Base-by-base conservation (phyloP, 2,329 filamentous ascomycete species). In the Diaporthe sp. region DNA sequence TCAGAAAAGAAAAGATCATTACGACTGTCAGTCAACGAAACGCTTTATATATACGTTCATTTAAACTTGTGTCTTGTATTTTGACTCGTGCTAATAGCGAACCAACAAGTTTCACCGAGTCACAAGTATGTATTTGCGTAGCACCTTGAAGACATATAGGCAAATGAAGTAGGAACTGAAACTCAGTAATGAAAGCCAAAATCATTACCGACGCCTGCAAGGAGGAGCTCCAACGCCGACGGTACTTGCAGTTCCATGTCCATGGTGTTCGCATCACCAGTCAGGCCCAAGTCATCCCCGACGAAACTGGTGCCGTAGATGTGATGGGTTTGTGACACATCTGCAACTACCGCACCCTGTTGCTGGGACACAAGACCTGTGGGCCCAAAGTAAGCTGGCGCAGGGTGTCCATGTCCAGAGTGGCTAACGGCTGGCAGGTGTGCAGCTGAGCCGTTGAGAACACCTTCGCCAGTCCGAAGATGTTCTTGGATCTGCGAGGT, bases 131-230 rank as follows among this genome's bases (percentile, higher is more conserved):
- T 42, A 25, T 50, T 25, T 25, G 47, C 47, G 47, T 22, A n/a
- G n/a, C n/a, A 13, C 17, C 4, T 54, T 30, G 50, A 54, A 28
- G 12, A 17, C 12, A 17, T 54, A 6, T 54, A 3, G 25, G 17
- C 25, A 28, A 30, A 19, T 28, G 12, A 28, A 25, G 6, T 40
- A 19, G 7, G 35, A 4, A 10, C 7, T 22, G n/a, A 30, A 17
- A 19, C 38, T 28, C 35, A 61, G 30, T 61, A 61, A 19, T 61
- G 35, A 10, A 61, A 42, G 19, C 58, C 58, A 1, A 61, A 61
- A 61, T 61, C 38, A 42, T 42, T 61, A 28, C 58, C 58, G n/a
- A 61, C 58, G 38, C 58, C 58, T 19, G 58, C 58, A 42, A 61
- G 58, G 28, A 61, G 58, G 12, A 61, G 58, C 10, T 61, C 58